Evolutionary conservation across 305 asterid species (phyloP).

Genomic region (Fraxinus angustifolia): DNA sequence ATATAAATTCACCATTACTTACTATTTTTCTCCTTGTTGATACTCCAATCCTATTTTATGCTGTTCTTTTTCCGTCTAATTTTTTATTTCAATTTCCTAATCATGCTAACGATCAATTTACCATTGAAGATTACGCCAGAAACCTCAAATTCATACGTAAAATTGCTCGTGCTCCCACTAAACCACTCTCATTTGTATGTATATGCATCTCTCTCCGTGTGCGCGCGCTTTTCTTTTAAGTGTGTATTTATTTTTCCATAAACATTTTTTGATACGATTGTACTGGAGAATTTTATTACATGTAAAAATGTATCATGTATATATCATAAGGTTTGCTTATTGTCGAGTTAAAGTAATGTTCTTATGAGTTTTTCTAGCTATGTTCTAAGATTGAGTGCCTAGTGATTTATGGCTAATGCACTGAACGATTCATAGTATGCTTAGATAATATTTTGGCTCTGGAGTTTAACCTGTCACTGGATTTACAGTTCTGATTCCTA

Average conservation of each 20-base stretch:
- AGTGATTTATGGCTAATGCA: background rate
- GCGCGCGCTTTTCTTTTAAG: background rate
- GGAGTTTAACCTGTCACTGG: background rate
- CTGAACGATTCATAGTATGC: background rate
- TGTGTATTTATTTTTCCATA: background rate
- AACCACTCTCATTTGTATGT: background rate
- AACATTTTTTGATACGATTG: background rate
- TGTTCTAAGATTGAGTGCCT: background rate
- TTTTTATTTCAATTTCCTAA: background rate
- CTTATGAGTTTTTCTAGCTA: background rate
- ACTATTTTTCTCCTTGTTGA: background rate
- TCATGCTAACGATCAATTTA: background rate
- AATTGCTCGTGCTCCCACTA: background rate
- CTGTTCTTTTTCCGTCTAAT: background rate
- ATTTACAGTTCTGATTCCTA: background rate
- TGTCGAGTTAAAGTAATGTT: background rate
- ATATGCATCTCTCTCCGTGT: background rate
- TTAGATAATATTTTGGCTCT: background rate
- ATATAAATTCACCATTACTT: background rate
- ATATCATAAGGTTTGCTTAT: background rate
- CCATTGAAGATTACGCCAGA: background rate
- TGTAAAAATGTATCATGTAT: background rate
- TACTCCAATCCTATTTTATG: background rate
- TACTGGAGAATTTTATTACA: background rate
- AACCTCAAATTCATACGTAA: background rate